phyloP scores from a whole-genome alignment of 1,139 yeast genomes.

The Eremothecium coryli region DNA sequence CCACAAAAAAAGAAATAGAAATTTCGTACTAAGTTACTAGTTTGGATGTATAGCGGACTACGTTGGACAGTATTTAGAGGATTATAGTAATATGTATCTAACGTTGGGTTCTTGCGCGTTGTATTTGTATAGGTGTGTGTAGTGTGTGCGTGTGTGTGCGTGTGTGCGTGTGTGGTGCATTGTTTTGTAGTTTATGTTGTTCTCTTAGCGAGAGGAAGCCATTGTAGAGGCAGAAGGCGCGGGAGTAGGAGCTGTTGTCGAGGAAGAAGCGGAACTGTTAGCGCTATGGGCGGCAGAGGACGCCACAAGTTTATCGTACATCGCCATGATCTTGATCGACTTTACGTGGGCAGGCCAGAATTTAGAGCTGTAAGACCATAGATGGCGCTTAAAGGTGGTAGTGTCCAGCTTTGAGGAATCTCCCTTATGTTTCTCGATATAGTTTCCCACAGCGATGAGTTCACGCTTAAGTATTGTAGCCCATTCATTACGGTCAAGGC shows the following conservation, averaged over 20 bases:
- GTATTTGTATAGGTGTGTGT: too few relatives aligned
- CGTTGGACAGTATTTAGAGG: too few relatives aligned
- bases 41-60: background rate
- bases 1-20: slow-evolving; percentile 6
- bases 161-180: background rate
- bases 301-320: slow-evolving; percentile 60
- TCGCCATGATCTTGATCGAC: slow-evolving; percentile 66
- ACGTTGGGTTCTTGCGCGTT: too few relatives aligned
- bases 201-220: too few relatives aligned
- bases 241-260: too few relatives aligned
- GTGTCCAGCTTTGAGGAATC: slow-evolving; percentile 14
- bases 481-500: slow-evolving; percentile 80
- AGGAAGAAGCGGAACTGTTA: too few relatives aligned
- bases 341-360: slow-evolving; percentile 95
- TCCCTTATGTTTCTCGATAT: slow-evolving; percentile 22
- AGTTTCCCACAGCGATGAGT: slow-evolving; percentile 66
- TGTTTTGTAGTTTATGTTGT: too few relatives aligned
- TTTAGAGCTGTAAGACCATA: slow-evolving; percentile 85
- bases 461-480: slow-evolving; percentile 66
- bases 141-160: background rate
- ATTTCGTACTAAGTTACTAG: too few relatives aligned
- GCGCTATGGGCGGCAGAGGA: too few relatives aligned
- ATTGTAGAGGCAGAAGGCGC: too few relatives aligned
- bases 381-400: slow-evolving; percentile 41
- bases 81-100: too few relatives aligned